These are phyloP conservation scores for Nicotiana benthamiana DNA, from an alignment of 257 asterid genomes.

Conservation along the genomic window DNA sequence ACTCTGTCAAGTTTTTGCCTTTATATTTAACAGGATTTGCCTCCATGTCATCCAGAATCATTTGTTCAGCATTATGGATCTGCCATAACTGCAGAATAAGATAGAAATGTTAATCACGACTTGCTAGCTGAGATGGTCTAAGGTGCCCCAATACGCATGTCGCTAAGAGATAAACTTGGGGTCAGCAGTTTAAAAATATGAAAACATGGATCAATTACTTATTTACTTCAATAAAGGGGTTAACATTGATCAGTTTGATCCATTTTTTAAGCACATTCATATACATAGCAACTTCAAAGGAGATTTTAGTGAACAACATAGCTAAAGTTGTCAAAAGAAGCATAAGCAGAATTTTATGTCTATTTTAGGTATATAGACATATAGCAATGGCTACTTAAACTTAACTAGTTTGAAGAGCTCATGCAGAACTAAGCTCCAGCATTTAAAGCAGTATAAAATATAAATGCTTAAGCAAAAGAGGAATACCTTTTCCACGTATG, in stretches of 20 bases:
- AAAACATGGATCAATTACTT: background rate
- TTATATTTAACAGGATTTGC: slow-evolving; percentile 65
- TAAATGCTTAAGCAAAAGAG: background rate
- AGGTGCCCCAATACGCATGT: background rate
- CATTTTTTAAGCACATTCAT: background rate
- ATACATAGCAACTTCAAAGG: background rate
- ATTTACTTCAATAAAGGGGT: background rate
- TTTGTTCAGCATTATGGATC: slow-evolving; percentile 89
- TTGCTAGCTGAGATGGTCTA: background rate
- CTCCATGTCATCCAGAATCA: slow-evolving; percentile 88
- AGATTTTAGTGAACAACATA: slow-evolving; percentile 2
- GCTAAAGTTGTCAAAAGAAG: background rate
- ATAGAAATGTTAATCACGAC: background rate
- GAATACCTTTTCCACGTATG: slow-evolving; percentile 79
- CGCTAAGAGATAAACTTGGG: background rate
- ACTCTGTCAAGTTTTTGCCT: slow-evolving; percentile 52
- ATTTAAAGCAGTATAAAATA: background rate
- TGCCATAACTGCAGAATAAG: slow-evolving; percentile 67
- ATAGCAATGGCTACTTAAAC: background rate
- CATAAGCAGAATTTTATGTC: background rate
- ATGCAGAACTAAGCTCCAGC: background rate
- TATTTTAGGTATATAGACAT: background rate
- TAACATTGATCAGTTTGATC: background rate
- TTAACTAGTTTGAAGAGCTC: background rate
- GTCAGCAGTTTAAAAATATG: background rate